phyloP scores from a whole-genome alignment of 2,329 filamentous ascomycete species.

The Orbilia javanica region DNA sequence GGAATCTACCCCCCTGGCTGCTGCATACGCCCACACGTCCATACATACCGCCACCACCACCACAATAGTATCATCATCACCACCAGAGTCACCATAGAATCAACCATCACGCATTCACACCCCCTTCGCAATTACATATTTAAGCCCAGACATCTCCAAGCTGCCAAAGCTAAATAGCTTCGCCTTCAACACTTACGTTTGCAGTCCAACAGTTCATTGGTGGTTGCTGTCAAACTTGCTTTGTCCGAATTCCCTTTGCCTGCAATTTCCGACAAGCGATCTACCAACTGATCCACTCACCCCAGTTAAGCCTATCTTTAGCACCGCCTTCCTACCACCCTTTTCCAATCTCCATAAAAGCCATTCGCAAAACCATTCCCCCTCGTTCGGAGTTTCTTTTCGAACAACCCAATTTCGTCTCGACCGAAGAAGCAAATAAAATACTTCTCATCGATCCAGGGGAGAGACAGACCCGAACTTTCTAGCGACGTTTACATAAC shows the following conservation, averaged over 20 bases:
- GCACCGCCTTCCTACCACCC: constrained; percentile 25
- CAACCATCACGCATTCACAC: background rate
- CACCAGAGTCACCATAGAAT: background rate
- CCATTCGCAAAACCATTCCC: constrained; percentile 9
- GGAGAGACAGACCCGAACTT: background rate
- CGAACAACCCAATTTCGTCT: background rate
- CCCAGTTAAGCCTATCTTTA: constrained; percentile 31
- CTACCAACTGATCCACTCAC: constrained; percentile 46
- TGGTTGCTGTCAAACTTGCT: background rate
- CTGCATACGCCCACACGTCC: background rate
- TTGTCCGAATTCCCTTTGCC: constrained; percentile 5
- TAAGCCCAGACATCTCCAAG: background rate
- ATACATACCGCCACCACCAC: background rate
- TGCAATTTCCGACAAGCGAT: constrained; percentile 58
- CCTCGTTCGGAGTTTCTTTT: constrained; percentile 10
- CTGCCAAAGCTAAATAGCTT: background rate
- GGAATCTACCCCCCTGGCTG: constrained; percentile 7
- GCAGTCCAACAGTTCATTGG: background rate
- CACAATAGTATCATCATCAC: background rate
- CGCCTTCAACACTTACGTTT: constrained; percentile 34
- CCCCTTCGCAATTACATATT: constrained; percentile 13
- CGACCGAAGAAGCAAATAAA: constrained; percentile 45
- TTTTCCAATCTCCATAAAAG: constrained; percentile 23
- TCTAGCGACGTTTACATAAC: constrained; percentile 2
- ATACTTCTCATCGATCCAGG: constrained; percentile 34